phyloP scores from a whole-genome alignment of 1,284 basidiomycete genomes.

The Trichosporon coremiiforme region DNA sequence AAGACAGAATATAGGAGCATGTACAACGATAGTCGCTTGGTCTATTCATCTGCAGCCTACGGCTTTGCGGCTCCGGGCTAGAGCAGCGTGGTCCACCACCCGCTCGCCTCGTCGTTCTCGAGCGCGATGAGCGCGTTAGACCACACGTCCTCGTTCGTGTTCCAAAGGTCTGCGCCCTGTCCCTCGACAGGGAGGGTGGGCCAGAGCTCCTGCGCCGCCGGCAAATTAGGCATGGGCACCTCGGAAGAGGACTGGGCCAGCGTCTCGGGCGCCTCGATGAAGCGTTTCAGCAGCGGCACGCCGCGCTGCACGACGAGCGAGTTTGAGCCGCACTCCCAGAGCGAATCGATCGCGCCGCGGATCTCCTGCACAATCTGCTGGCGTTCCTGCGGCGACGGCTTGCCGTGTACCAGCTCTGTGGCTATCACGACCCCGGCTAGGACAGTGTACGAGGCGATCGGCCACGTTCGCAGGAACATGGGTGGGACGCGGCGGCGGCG shows the following conservation, averaged over 20 bases:
- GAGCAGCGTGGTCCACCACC: slow-evolving; percentile 34
- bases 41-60: too few relatives aligned
- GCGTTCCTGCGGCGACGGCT: slow-evolving; percentile 27
- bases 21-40: background rate
- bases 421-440: slow-evolving; percentile 39
- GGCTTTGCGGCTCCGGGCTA: too few relatives aligned
- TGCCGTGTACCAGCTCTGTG: slow-evolving; percentile 39
- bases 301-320: slow-evolving; percentile 36
- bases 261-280: slow-evolving; percentile 27
- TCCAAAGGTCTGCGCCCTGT: slow-evolving; percentile 26
- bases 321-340: slow-evolving; percentile 32
- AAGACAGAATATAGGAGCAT: too few relatives aligned
- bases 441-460: slow-evolving; percentile 38
- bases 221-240: slow-evolving; percentile 17
- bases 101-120: slow-evolving; percentile 33
- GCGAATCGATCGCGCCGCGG: slow-evolving; percentile 27
- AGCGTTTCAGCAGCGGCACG: slow-evolving; percentile 28
- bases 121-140: slow-evolving; percentile 32
- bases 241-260: slow-evolving; percentile 13
- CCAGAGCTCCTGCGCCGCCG: slow-evolving; percentile 31
- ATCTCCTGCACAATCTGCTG: slow-evolving; percentile 31
- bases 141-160: slow-evolving; percentile 34
- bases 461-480: slow-evolving; percentile 45
- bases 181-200: slow-evolving; percentile 22
- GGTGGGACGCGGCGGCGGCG: slow-evolving; percentile 36